Conservation (phyloP, 2,329 filamentous ascomycete species). For the Colletotrichum echinochloae region DNA sequence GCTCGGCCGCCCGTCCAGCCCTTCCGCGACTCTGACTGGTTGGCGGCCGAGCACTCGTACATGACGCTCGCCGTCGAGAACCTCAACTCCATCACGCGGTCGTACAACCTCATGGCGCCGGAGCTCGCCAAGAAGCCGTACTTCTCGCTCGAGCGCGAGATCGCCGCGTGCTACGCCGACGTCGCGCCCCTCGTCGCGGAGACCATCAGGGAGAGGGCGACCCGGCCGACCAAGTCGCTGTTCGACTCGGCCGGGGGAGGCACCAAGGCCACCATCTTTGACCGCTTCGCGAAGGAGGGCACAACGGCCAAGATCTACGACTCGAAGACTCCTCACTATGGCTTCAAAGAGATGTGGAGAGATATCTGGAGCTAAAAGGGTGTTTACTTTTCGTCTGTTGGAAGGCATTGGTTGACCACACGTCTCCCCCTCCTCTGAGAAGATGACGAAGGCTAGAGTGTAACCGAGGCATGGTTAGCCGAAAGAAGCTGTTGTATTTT, state of each 20-base stretch:
- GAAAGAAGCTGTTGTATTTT: neutral
- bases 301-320: slow-evolving; percentile 76
- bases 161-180: slow-evolving; percentile 85
- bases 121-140: slow-evolving; percentile 94
- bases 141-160: slow-evolving; percentile 84
- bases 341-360: slow-evolving; percentile 89
- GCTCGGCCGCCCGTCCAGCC: slow-evolving; percentile 61
- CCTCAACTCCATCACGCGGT: slow-evolving; percentile 83
- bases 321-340: slow-evolving; percentile 80
- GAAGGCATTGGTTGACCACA: neutral
- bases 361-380: slow-evolving; percentile 71
- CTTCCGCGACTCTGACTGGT: slow-evolving; percentile 84
- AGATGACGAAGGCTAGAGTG: neutral
- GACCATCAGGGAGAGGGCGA: slow-evolving; percentile 78
- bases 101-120: slow-evolving; percentile 96
- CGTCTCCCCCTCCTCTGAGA: neutral
- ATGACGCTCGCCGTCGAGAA: slow-evolving; percentile 80
- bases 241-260: slow-evolving; percentile 49
- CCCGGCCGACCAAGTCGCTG: slow-evolving; percentile 51
- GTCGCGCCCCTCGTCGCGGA: slow-evolving; percentile 81
- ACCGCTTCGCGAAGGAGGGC: slow-evolving; percentile 65
- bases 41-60: slow-evolving; percentile 78
- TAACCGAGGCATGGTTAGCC: neutral
- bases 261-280: slow-evolving; percentile 68
- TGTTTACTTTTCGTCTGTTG: neutral